Base-by-base conservation (phyloP, 2,329 filamentous ascomycete genomes). In the Didymella exigua region DNA sequence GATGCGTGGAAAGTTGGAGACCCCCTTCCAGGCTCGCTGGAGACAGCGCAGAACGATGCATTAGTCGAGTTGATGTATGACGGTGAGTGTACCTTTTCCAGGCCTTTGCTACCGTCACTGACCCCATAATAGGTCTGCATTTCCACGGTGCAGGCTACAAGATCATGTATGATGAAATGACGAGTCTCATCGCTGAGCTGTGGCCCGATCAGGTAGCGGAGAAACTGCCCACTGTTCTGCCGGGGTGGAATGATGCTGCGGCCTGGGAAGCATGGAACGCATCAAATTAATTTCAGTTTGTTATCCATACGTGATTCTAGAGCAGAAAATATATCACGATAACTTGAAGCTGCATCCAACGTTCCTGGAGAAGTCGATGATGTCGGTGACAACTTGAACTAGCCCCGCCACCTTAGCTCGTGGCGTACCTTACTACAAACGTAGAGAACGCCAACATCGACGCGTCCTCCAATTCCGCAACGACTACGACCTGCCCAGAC, bases 191-290 rank as follows among this genome's bases (percentile, higher is more conserved):
- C 57, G 66, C 69, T 38, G 62, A 74, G 41, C 73, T 77, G 24
- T 84, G 82, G 75, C 84, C 86, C 1, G 83, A 86, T 48, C 77
- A 84, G 55, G 67, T 74, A 24, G 83, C 84, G 1, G 80, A 81
- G 34, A 75, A 75, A 7, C 68, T 86, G 21, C 78, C 79, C 0
- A 77, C 79, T 65, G 76, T 84, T 5, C 78, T 86, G 54, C 85
- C 85, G 9, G 62, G 70, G 2, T 87, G 84, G 83, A 75, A 77
- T 30, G 74, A 79, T 40, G 34, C 53, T n/a, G 68, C 59, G 5
- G 72, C 58, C 4, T 76, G 75, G 75, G 60, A 66, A 31, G 59
- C 47, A 31, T 30, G 41, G 11, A 54, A 54, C 19, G 18, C 54
- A 40, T 38, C 26, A 4, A 18, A 49, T 13, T 46, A 40, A 36